A percentile compares a stretch with the other conserved stretches of the same genome.
phyloP scores from a whole-genome alignment of 495 filamentous ascomycete species.

The Hyaloscypha variabilis region DNA sequence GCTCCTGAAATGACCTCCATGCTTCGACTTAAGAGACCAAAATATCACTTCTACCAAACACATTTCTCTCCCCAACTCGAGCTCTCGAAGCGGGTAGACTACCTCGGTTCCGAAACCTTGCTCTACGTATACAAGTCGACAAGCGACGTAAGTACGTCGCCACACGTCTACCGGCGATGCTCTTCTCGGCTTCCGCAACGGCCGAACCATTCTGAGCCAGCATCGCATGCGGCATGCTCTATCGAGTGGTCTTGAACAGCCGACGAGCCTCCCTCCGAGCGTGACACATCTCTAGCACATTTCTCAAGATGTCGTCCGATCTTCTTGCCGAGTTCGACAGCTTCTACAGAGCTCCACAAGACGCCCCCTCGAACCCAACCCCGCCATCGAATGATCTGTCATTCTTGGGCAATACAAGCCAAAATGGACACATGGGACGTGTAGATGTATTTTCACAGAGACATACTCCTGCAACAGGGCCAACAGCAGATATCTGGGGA shows the following conservation, averaged over 20 bases:
- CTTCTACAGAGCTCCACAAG: conserved; percentile 28
- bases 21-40: neutral
- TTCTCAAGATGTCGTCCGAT: conserved; percentile 69
- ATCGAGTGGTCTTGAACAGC: neutral
- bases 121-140: neutral
- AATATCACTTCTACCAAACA: neutral
- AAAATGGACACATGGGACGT: neutral
- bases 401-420: conserved; percentile 13
- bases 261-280: neutral
- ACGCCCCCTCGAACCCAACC: conserved; percentile 4
- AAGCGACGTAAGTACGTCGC: neutral
- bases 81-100: neutral
- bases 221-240: neutral
- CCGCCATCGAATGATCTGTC: conserved; percentile 29
- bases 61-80: neutral
- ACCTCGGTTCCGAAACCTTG: neutral
- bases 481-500: conserved; percentile 30
- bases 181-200: neutral
- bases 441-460: conserved; percentile 7
- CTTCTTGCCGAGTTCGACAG: conserved; percentile 72
- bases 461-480: conserved; percentile 4
- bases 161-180: neutral
- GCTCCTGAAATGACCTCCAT: neutral
- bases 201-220: neutral
- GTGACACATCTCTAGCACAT: neutral